Percentiles rank a stretch among this genome's conserved stretches.
Evolutionary conservation across 2,329 filamentous ascomycete species (phyloP).

Genomic region (Pestalotiopsis fici): DNA sequence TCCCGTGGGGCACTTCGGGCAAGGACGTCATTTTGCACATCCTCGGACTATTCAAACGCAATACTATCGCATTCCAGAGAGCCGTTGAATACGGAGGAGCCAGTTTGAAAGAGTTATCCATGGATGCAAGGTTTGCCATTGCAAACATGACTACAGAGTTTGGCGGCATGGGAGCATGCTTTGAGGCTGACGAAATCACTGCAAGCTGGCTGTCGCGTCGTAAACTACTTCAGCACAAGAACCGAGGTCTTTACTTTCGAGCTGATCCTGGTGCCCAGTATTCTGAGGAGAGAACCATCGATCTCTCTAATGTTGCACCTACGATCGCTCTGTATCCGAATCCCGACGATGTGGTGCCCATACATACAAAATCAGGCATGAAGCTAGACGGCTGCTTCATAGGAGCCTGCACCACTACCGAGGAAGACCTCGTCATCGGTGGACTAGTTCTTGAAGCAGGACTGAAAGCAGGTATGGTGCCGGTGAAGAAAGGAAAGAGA

Average conservation of each 20-base stretch:
- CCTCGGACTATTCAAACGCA: constrained; percentile 41
- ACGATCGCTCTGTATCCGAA: constrained; percentile 41
- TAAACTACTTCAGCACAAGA: constrained; percentile 30
- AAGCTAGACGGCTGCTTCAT: constrained; percentile 44
- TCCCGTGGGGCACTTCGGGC: constrained; percentile 36
- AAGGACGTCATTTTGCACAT: constrained; percentile 48
- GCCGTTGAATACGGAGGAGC: constrained; percentile 46
- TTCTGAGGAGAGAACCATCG: constrained; percentile 33
- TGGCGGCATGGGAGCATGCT: constrained; percentile 42
- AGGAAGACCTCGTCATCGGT: constrained; percentile 43
- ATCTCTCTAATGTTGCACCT: constrained; percentile 35
- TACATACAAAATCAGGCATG: constrained; percentile 30
- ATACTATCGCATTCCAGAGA: constrained; percentile 43
- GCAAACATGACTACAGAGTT: constrained; percentile 48
- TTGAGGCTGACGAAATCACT: constrained; percentile 38
- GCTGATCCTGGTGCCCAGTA: constrained; percentile 39
- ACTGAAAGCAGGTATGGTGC: constrained; percentile 29
- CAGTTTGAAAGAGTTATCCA: constrained; percentile 36
- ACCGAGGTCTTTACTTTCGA: constrained; percentile 34
- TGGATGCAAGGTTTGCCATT: constrained; percentile 46
- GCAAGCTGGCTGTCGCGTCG: constrained; percentile 32
- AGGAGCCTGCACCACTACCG: constrained; percentile 45
- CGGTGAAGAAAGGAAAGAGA: constrained; percentile 31
- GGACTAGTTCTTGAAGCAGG: constrained; percentile 40
- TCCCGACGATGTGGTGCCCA: constrained; percentile 43